phyloP scores from a whole-genome alignment of 345 rosid genomes.

The Geranium brycei region DNA sequence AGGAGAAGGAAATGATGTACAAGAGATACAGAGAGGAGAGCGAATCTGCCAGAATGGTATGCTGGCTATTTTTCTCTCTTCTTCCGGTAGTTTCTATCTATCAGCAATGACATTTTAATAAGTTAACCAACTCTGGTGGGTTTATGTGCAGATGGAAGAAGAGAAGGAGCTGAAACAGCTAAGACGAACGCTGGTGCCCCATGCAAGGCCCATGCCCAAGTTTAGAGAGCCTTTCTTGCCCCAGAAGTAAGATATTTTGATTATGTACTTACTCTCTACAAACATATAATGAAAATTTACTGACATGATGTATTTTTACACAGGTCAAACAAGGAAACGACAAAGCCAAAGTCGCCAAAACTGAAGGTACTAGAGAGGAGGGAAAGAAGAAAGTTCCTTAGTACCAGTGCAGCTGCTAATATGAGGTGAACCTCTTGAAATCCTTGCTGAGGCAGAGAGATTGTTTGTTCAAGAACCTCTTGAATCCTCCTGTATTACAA shows the following conservation, averaged over 20 bases:
- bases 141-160: slow-evolving; percentile 56
- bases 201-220: slow-evolving; percentile 78
- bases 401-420: slow-evolving; percentile 28
- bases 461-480: slow-evolving; percentile 65
- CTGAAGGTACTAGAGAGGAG: slow-evolving; percentile 36
- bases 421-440: slow-evolving; percentile 26
- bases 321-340: slow-evolving; percentile 54
- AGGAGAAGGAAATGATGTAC: slow-evolving; percentile 70
- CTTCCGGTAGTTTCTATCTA: neutral
- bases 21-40: slow-evolving; percentile 94
- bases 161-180: slow-evolving; percentile 80
- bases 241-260: slow-evolving; percentile 29
- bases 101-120: neutral
- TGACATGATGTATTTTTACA: neutral
- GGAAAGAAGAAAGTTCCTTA: slow-evolving; percentile 16
- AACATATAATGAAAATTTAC: neutral
- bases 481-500: slow-evolving; percentile 22
- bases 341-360: slow-evolving; percentile 56
- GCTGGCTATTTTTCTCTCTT: neutral
- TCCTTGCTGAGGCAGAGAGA: neutral
- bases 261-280: too few species aligned
- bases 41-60: slow-evolving; percentile 76
- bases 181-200: slow-evolving; percentile 87
- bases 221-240: slow-evolving; percentile 84
- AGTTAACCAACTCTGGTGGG: neutral